A percentile compares a stretch with the other conserved stretches of the same genome.
These are phyloP conservation scores for Capronia americana DNA, from an alignment of 2,329 filamentous ascomycete genomes.

Conservation along the genomic window DNA sequence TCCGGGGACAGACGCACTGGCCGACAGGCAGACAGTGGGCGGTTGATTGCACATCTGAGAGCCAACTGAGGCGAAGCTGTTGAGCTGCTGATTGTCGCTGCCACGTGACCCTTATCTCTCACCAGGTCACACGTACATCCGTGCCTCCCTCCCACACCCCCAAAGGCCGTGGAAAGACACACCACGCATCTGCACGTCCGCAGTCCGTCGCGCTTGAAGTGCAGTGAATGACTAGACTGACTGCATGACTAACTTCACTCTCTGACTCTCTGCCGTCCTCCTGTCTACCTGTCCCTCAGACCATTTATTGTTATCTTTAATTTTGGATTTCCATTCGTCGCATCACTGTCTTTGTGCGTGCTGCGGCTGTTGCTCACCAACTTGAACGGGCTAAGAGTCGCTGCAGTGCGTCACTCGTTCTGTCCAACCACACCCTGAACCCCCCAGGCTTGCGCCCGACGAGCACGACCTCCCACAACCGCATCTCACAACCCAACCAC, in stretches of 20 bases:
- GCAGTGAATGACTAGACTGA: constrained; percentile 7
- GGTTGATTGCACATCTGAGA: neutral
- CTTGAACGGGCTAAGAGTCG: constrained; percentile 12
- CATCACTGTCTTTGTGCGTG: constrained; percentile 12
- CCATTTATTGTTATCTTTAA: constrained; percentile 5
- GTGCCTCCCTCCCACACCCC: neutral
- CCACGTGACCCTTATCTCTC: neutral
- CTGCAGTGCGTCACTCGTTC: constrained; percentile 13
- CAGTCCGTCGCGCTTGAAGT: neutral
- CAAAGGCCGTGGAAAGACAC: neutral
- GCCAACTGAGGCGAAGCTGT: neutral
- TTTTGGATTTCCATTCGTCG: constrained; percentile 10
- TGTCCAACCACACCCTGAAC: constrained; percentile 12
- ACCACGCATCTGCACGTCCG: constrained; percentile 8
- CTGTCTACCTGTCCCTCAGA: neutral
- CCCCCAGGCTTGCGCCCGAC: constrained; percentile 17
- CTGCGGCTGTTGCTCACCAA: neutral
- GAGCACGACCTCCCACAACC: constrained; percentile 18
- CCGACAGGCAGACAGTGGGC: neutral
- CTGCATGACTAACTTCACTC: constrained; percentile 18
- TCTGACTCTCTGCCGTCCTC: neutral
- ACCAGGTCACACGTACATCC: neutral
- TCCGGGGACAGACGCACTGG: neutral
- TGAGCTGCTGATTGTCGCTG: neutral
- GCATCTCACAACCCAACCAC: constrained; percentile 15